Conservation (phyloP, 2,329 filamentous ascomycete genomes). For the Metarhizium humberi region DNA sequence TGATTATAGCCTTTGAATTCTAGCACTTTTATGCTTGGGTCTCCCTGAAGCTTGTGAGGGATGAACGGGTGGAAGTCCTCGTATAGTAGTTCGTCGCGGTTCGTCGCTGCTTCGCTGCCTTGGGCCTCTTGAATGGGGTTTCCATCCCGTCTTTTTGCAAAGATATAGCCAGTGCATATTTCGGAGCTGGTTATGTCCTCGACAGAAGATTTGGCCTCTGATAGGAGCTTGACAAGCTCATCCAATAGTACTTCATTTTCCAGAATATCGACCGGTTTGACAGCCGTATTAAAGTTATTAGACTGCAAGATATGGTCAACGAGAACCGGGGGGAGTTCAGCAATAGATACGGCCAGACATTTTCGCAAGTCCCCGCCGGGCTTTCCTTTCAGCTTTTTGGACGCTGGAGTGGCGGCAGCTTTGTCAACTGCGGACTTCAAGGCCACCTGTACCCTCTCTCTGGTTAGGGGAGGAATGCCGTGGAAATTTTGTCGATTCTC, state of each 20-base stretch:
- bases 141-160: constrained; percentile 54
- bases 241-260: constrained; percentile 55
- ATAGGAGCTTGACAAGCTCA: constrained; percentile 56
- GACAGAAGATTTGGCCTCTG: constrained; percentile 57
- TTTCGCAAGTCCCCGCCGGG: constrained; percentile 67
- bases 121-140: neutral
- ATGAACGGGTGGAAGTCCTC: constrained; percentile 94
- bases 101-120: constrained; percentile 20
- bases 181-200: constrained; percentile 57
- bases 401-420: constrained; percentile 33
- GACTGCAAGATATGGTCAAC: constrained; percentile 75
- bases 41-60: constrained; percentile 67
- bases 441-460: constrained; percentile 59
- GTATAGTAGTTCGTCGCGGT: constrained; percentile 55
- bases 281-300: constrained; percentile 58
- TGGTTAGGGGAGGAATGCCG: constrained; percentile 66
- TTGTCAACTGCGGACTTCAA: constrained; percentile 57
- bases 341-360: constrained; percentile 73
- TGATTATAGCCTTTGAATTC: constrained; percentile 82
- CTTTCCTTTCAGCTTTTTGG: constrained; percentile 65
- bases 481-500: constrained; percentile 76
- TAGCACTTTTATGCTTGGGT: constrained; percentile 57
- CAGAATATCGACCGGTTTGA: constrained; percentile 61
- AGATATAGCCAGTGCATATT: constrained; percentile 72
- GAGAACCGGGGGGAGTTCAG: constrained; percentile 79